A percentile compares a stretch with the other conserved stretches of the same genome.
phyloP scores from a whole-genome alignment of 2,329 filamentous ascomycete species.

The Cladobotryum mycophilum region DNA sequence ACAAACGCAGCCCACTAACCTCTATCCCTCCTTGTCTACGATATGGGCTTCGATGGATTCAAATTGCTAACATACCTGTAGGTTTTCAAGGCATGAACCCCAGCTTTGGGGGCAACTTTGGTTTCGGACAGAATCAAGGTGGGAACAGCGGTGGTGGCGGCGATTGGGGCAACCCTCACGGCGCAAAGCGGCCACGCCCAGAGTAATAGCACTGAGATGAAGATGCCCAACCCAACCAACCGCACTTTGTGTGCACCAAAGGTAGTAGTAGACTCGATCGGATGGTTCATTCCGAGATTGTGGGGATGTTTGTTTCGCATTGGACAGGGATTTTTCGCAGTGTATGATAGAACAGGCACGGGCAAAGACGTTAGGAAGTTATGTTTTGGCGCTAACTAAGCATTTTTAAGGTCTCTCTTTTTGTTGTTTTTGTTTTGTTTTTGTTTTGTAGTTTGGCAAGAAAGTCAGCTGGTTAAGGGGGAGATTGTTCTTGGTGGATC shows the following conservation, averaged over 20 bases:
- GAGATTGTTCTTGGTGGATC: background rate
- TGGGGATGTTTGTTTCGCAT: background rate
- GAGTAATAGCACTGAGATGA: constrained; percentile 40
- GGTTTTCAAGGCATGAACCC: constrained; percentile 64
- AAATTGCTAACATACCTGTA: constrained; percentile 22
- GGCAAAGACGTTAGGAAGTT: constrained; percentile 5
- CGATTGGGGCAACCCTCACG: constrained; percentile 74
- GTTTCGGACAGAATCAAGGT: constrained; percentile 50
- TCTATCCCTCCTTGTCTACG: too few relatives aligned
- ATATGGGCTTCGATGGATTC: too few relatives aligned
- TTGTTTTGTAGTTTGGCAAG: background rate
- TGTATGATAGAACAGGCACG: constrained; percentile 12
- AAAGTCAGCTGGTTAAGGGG: background rate
- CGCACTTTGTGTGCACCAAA: background rate
- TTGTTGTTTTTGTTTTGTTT: background rate
- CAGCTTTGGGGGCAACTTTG: constrained; percentile 66
- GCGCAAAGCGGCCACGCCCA: constrained; percentile 70
- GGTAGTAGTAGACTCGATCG: background rate
- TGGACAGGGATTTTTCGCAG: background rate
- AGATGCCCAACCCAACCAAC: too few relatives aligned
- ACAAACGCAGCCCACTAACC: too few relatives aligned
- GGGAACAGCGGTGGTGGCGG: constrained; percentile 35
- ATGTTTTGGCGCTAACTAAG: constrained; percentile 2
- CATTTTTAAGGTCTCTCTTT: constrained; percentile 4
- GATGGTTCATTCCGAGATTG: background rate